Evolutionary conservation across 2,329 filamentous ascomycete genomes (phyloP).

Genomic region (Davidsoniella australis): DNA sequence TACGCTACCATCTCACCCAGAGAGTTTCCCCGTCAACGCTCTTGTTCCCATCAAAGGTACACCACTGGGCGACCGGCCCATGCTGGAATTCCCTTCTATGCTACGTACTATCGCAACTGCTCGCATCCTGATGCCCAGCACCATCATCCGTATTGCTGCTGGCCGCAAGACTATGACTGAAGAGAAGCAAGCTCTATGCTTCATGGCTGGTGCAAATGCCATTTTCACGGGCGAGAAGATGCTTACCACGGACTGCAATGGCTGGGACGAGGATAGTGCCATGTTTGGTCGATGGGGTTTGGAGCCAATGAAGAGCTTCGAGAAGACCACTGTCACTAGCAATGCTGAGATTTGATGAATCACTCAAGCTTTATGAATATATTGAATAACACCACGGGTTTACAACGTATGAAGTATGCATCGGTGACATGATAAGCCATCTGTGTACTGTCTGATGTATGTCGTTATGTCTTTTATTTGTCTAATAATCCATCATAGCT

Average conservation of each 20-base stretch:
- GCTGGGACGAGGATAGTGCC: conserved; percentile 72
- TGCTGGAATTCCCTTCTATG: conserved; percentile 61
- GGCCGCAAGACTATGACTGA: conserved; percentile 71
- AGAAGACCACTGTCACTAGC: conserved; percentile 16
- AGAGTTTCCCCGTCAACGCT: conserved; percentile 83
- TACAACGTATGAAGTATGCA: no score
- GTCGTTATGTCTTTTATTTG: no score
- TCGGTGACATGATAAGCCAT: no score
- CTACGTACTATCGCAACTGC: conserved; percentile 73
- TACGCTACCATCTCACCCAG: conserved; percentile 65
- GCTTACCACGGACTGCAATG: conserved; percentile 80
- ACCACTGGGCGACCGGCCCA: conserved; percentile 57
- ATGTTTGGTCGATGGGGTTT: conserved; percentile 78
- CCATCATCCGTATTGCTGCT: conserved; percentile 74
- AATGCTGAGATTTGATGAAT: not conserved
- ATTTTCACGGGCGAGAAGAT: conserved; percentile 93
- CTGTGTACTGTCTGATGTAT: no score
- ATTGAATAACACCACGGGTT: no score
- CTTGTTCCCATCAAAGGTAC: conserved; percentile 84
- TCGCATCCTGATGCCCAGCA: conserved; percentile 63
- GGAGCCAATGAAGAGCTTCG: conserved; percentile 51
- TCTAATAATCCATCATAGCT: no score
- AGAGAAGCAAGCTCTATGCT: conserved; percentile 78
- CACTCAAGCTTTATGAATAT: no score
- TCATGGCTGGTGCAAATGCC: conserved; percentile 84